A percentile compares a stretch with the other conserved stretches of the same genome.
Conservation (phyloP, 1,284 basidiomycete genomes). For the Mycena sp. region DNA sequence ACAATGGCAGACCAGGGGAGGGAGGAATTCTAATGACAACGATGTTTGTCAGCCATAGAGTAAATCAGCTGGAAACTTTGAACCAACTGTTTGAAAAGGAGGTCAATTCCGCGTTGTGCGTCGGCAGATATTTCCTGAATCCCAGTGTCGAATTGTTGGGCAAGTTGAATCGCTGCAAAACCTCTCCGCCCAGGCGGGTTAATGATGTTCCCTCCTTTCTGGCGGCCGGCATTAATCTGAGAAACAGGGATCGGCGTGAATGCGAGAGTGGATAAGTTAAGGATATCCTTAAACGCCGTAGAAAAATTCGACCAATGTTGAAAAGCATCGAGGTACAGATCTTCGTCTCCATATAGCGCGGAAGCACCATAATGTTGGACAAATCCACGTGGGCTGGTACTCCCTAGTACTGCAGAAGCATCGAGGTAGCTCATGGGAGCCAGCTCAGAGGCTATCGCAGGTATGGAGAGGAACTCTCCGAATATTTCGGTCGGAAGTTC, state of each 20-base stretch:
- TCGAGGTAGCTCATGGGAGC: constrained; percentile 38
- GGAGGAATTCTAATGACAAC: constrained; percentile 11
- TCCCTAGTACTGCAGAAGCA: constrained; percentile 39
- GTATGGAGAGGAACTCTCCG: constrained; percentile 49
- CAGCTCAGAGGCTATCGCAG: constrained; percentile 38
- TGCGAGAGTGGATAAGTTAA: constrained; percentile 40
- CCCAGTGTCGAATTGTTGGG: too few relatives aligned
- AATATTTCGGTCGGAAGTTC: constrained; percentile 44
- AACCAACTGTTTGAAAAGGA: constrained; percentile 38
- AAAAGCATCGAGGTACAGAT: constrained; percentile 23
- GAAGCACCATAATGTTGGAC: constrained; percentile 48
- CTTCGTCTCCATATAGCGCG: constrained; percentile 39
- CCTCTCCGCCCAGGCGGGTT: constrained; percentile 44
- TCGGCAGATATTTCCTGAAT: constrained; percentile 39
- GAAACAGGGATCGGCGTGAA: constrained; percentile 48
- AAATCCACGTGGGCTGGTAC: constrained; percentile 39
- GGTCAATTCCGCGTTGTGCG: constrained; percentile 34
- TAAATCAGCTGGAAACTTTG: not conserved
- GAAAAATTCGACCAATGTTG: constrained; percentile 31
- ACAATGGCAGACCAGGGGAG: constrained; percentile 45
- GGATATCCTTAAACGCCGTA: constrained; percentile 30
- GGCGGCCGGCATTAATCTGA: constrained; percentile 43
- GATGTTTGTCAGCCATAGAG: not conserved
- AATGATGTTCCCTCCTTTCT: constrained; percentile 46
- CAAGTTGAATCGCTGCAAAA: constrained; percentile 45